A percentile compares a stretch with the other conserved stretches of the same genome.
These are phyloP conservation scores for Rhazya stricta DNA, from an alignment of 257 asterid genomes.

Conservation along the genomic window DNA sequence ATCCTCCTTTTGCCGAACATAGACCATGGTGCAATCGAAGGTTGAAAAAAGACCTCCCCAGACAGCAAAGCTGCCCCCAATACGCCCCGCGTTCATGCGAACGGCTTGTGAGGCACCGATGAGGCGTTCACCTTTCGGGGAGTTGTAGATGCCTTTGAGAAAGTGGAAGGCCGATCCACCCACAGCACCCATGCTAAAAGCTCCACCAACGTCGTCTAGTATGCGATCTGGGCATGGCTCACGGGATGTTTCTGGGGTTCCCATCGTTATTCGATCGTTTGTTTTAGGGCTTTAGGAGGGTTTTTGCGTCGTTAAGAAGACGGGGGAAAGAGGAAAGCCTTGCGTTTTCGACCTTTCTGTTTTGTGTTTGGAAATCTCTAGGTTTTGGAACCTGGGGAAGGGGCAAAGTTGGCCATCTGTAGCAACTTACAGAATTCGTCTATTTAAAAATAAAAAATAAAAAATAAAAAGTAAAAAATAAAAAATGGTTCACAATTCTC, in stretches of 20 bases:
- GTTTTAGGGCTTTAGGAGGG: background rate
- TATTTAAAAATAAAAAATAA: too few species aligned
- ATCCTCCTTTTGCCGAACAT: slow-evolving; percentile 32
- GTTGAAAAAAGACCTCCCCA: slow-evolving; percentile 27
- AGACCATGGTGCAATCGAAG: slow-evolving; percentile 33
- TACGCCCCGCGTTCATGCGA: slow-evolving; percentile 33
- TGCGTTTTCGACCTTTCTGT: too few species aligned
- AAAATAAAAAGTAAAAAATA: too few species aligned
- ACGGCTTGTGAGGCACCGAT: slow-evolving; percentile 32
- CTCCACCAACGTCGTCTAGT: slow-evolving; percentile 36
- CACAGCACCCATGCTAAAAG: slow-evolving; percentile 38
- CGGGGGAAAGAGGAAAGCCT: too few species aligned
- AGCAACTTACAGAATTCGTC: too few species aligned
- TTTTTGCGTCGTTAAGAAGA: background rate
- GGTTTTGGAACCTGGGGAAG: background rate
- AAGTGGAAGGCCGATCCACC: slow-evolving; percentile 42
- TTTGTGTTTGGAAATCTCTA: background rate
- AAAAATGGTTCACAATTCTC: too few species aligned
- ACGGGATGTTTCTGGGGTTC: slow-evolving; percentile 31
- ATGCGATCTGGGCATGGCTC: slow-evolving; percentile 39
- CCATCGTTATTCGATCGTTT: slow-evolving; percentile 1
- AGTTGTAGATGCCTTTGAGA: slow-evolving; percentile 33
- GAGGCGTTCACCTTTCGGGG: slow-evolving; percentile 34
- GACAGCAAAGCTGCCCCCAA: slow-evolving; percentile 29
- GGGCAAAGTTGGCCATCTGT: background rate